A percentile compares a stretch with the other conserved stretches of the same genome.
Evolutionary conservation across 2,329 filamentous ascomycete genomes (phyloP).

Genomic region (Neopestalotiopsis sp.): DNA sequence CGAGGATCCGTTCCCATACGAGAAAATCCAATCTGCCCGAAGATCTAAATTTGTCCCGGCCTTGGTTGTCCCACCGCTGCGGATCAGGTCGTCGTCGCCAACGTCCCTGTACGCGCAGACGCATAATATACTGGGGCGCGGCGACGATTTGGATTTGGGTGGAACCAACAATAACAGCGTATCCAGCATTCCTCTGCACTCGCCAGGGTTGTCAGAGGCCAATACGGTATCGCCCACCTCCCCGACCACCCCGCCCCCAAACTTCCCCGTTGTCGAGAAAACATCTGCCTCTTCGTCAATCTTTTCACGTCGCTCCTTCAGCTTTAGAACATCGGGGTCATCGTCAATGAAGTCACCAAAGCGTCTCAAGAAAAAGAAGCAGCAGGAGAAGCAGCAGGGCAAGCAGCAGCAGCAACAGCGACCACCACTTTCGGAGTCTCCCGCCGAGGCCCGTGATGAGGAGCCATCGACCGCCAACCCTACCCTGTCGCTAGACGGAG

Average conservation of each 20-base stretch:
- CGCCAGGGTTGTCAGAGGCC: constrained; percentile 34
- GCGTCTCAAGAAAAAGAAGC: constrained; percentile 17
- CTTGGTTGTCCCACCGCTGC: constrained; percentile 27
- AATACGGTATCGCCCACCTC: constrained; percentile 34
- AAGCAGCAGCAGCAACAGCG: not conserved
- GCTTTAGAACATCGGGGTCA: constrained; percentile 29
- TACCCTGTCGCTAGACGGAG: constrained; percentile 6
- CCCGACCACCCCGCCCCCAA: constrained; percentile 33
- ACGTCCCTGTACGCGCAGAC: constrained; percentile 36
- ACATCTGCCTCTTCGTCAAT: constrained; percentile 18
- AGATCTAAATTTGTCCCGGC: constrained; percentile 23
- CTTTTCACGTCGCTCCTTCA: constrained; percentile 33
- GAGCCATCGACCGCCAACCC: constrained; percentile 5
- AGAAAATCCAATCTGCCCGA: constrained; percentile 29
- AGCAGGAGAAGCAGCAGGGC: not conserved
- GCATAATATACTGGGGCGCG: constrained; percentile 25
- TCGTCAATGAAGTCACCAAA: constrained; percentile 19
- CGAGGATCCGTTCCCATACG: constrained; percentile 41
- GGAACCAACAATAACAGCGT: constrained; percentile 27
- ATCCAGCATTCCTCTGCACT: constrained; percentile 31
- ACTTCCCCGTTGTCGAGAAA: constrained; percentile 27
- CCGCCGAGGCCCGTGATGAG: constrained; percentile 1
- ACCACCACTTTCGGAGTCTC: not conserved
- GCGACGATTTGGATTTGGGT: not conserved
- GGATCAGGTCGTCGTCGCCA: constrained; percentile 24